Evolutionary conservation across 2,329 filamentous ascomycete genomes (phyloP).

Genomic region (Clonostachys byssicola): DNA sequence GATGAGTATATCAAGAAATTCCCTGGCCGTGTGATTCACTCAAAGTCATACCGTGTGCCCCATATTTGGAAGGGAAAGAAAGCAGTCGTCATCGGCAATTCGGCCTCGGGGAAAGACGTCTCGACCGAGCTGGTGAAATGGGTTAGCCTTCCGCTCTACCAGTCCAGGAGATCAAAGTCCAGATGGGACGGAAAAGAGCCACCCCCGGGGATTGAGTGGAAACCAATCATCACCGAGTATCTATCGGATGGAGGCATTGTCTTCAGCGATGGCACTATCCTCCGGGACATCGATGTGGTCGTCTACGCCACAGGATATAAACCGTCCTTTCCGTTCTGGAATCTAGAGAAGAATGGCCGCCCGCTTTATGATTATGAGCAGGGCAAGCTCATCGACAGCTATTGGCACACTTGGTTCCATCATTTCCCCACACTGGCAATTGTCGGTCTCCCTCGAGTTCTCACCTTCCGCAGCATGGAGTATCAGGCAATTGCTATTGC

Average conservation of each 20-base stretch:
- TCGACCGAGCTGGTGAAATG: constrained; percentile 26
- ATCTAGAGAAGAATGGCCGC: constrained; percentile 34
- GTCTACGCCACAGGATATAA: constrained; percentile 39
- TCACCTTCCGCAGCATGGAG: constrained; percentile 51
- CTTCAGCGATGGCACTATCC: constrained; percentile 27
- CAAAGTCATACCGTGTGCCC: constrained; percentile 37
- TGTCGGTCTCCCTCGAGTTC: constrained; percentile 43
- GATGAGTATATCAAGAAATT: constrained; percentile 28
- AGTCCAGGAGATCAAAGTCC: constrained; percentile 42
- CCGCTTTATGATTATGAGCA: constrained; percentile 43
- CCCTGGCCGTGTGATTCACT: constrained; percentile 35
- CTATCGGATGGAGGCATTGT: constrained; percentile 33
- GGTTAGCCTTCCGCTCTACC: constrained; percentile 38
- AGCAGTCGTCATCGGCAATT: constrained; percentile 36
- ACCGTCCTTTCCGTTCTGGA: constrained; percentile 44
- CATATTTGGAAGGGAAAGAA: constrained; percentile 21
- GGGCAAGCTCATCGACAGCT: constrained; percentile 36
- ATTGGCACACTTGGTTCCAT: constrained; percentile 49
- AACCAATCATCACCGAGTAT: constrained; percentile 43
- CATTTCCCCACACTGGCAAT: constrained; percentile 42
- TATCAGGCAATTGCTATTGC: constrained; percentile 52
- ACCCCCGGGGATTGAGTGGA: constrained; percentile 45
- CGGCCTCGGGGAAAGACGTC: constrained; percentile 36
- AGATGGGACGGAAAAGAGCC: constrained; percentile 46
- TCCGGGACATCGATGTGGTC: constrained; percentile 29